These are phyloP conservation scores for Mycena capillaripes DNA, from an alignment of 768 basidiomycete species.

Conservation along the genomic window DNA sequence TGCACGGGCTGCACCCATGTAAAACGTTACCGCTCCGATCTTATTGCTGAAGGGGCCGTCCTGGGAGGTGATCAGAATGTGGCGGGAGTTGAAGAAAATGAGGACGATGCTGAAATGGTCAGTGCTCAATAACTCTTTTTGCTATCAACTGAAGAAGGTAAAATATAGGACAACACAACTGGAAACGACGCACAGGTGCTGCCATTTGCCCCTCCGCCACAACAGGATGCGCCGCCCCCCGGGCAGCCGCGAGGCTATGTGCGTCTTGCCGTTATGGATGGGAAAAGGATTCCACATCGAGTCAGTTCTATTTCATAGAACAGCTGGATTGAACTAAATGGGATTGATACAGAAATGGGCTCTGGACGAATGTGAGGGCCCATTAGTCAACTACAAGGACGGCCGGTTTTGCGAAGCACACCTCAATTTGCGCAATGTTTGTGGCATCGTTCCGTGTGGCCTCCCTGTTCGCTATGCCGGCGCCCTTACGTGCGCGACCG, in stretches of 20 bases:
- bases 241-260: too few species aligned
- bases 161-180: too few species aligned
- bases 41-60: background rate
- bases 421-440: constrained; percentile 11
- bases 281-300: too few species aligned
- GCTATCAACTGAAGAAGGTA: too few species aligned
- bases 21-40: background rate
- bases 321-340: too few species aligned
- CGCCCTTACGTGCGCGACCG: constrained; percentile 1
- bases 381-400: constrained; percentile 46
- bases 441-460: constrained; percentile 17
- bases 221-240: too few species aligned
- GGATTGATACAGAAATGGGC: constrained; percentile 39
- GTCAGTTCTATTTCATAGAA: too few species aligned
- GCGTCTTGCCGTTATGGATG: too few species aligned
- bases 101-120: too few species aligned
- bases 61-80: background rate
- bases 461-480: constrained; percentile 1
- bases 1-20: constrained; percentile 6
- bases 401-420: constrained; percentile 46
- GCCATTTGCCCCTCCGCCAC: too few species aligned
- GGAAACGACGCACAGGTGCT: too few species aligned
- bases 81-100: background rate
- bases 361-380: constrained; percentile 35
- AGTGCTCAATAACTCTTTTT: too few species aligned